Evolutionary conservation across 2,329 filamentous ascomycete genomes (phyloP), one percentile per base, ranked within the genome.

Genomic region (Alternaria rosae): DNA sequence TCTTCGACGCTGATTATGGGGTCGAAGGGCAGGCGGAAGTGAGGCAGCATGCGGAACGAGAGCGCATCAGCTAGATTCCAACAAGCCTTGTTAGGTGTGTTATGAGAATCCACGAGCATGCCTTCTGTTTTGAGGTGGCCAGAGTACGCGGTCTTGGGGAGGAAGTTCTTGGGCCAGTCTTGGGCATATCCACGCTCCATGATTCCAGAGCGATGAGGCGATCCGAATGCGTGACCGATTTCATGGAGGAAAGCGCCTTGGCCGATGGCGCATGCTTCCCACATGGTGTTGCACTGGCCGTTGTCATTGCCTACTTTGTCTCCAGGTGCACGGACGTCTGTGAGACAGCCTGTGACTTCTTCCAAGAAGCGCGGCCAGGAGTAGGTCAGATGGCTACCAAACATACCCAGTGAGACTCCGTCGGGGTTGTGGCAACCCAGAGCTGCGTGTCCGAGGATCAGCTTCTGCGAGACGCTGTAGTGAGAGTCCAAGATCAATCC

Each of bases 231-330:
- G 66, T 78, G 76, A 15, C 77, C 78, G 6, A 81, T 73, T 61
- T 79, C 74, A 44, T 78, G 75, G n/a, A 80, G 60, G 48, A 77
- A 76, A 9, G 77, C 76, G 3, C 75, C 76, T 65, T 80, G 78
- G 2, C 78, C 76, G 15, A 84, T 74, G 6, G 80, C 78, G 60
- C 83, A 85, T 7, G 82, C 81, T 59, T 81, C 80, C 76, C 82
- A 82, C 72, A 83, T 79, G 17, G 78, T 79, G 1, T 62, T 67
- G 58, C 82, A 84, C 59, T 83, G 78, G 23, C 76, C 75, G 48
- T 82, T 67, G 35, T 67, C 61, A 17, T 68, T 68, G 3, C 66
- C 67, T 17, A 70, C 63, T 38, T 64, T 82, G 26, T 78, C 73
- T 0, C 82, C 83, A 0, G 81, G 78, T 1, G 66, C 21, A 3